Evolutionary conservation across 2,329 filamentous ascomycete species (phyloP).

Genomic region (Scedosporium boydii): DNA sequence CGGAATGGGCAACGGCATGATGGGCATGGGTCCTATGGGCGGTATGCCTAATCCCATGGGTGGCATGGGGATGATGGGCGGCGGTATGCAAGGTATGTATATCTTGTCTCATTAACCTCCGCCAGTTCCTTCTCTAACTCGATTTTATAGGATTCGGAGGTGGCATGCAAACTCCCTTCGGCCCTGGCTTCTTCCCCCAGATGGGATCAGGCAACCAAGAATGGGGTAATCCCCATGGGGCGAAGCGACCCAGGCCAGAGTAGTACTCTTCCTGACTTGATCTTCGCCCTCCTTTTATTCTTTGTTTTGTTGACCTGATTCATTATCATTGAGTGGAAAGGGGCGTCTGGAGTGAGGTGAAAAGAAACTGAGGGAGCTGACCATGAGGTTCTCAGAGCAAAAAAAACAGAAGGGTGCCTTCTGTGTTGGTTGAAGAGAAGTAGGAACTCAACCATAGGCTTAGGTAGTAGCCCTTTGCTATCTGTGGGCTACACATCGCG

Average conservation of each 20-base stretch:
- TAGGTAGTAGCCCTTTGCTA: no score
- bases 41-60: constrained; percentile 22
- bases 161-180: constrained; percentile 57
- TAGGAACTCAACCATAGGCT: no score
- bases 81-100: constrained; percentile 34
- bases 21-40: constrained; percentile 28
- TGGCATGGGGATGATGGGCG: constrained; percentile 30
- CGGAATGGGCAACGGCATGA: constrained; percentile 36
- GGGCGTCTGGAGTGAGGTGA: neutral
- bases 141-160: constrained; percentile 43
- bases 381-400: neutral
- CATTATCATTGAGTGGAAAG: neutral
- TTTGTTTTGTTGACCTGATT: neutral
- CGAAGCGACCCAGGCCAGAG: constrained; percentile 70
- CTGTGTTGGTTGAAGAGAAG: neutral
- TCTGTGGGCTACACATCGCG: no score
- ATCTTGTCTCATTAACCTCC: constrained; percentile 18
- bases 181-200: constrained; percentile 59
- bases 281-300: neutral
- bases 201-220: constrained; percentile 41
- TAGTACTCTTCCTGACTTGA: constrained; percentile 16
- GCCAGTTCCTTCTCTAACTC: neutral
- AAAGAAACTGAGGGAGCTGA: neutral
- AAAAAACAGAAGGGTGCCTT: neutral
- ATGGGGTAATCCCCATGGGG: constrained; percentile 72